These are phyloP conservation scores for Arctium minus DNA, from an alignment of 129 eudicot species.

Conservation along the genomic window DNA sequence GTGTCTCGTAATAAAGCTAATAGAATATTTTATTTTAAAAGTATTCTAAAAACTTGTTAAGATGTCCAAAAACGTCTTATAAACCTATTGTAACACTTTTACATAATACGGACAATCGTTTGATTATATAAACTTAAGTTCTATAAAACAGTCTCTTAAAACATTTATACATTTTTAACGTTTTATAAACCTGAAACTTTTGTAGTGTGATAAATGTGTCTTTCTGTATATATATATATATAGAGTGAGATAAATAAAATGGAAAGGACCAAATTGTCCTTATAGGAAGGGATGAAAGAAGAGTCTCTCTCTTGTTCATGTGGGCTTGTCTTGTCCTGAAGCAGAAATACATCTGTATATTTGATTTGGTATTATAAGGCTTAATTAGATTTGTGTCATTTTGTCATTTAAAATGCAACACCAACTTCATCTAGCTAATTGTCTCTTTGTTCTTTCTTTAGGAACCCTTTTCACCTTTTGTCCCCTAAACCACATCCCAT, in stretches of 20 bases:
- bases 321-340: slow-evolving; percentile 58
- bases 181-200: not conserved
- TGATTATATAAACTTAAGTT: not conserved
- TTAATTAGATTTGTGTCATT: slow-evolving; percentile 37
- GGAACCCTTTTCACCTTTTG: slow-evolving; percentile 25
- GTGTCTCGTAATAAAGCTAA: not conserved
- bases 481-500: slow-evolving; percentile 15
- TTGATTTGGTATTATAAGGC: slow-evolving; percentile 42
- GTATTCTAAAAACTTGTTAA: no score
- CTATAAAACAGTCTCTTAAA: no score
- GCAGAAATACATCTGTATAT: slow-evolving; percentile 48
- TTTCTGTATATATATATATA: not conserved
- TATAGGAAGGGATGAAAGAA: slow-evolving; percentile 7
- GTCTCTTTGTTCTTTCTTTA: slow-evolving; percentile 28
- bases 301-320: slow-evolving; percentile 37
- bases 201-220: no score
- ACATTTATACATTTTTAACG: no score
- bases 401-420: slow-evolving; percentile 25
- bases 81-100: no score
- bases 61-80: not conserved
- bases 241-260: not conserved
- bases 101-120: no score
- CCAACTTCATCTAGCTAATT: slow-evolving; percentile 13
- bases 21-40: no score
- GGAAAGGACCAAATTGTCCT: slow-evolving; percentile 38